Conservation (phyloP, 164 flowering plant genomes). For the Tetracentron sinense region DNA sequence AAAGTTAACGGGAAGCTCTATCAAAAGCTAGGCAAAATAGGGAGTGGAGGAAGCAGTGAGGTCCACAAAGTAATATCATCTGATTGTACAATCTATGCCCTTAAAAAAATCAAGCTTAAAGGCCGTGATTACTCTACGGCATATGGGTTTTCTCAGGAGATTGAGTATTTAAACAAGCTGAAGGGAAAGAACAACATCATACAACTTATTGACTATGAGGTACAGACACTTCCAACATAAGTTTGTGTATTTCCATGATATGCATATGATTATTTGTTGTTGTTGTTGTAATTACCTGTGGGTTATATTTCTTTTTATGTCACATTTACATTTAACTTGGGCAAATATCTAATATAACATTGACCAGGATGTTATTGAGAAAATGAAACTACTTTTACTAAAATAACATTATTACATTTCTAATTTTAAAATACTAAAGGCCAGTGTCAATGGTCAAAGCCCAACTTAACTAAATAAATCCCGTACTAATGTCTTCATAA, state of each 20-base stretch:
- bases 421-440: too few species aligned
- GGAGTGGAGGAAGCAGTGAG: conserved; percentile 99
- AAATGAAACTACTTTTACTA: too few species aligned
- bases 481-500: too few species aligned
- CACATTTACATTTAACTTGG: too few species aligned
- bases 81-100: conserved; percentile 89
- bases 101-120: conserved; percentile 91
- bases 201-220: conserved; percentile 95
- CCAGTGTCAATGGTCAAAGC: too few species aligned
- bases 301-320: too few species aligned
- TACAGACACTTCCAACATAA: conserved; percentile 19
- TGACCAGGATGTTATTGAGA: too few species aligned
- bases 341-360: too few species aligned
- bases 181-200: conserved; percentile 83
- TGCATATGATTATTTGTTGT: not conserved
- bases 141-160: conserved; percentile 95
- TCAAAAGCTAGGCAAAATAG: conserved; percentile 97
- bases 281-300: not conserved
- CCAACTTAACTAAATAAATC: too few species aligned
- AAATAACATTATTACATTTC: too few species aligned
- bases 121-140: conserved; percentile 98
- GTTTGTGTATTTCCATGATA: not conserved
- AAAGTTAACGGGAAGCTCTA: conserved; percentile 93
- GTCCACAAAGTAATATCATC: conserved; percentile 94
- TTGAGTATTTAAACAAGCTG: conserved; percentile 70